Evolutionary conservation across 495 filamentous ascomycete genomes (phyloP), one percentile per base, ranked within the genome.

Genomic region (Cairneyella variabilis): DNA sequence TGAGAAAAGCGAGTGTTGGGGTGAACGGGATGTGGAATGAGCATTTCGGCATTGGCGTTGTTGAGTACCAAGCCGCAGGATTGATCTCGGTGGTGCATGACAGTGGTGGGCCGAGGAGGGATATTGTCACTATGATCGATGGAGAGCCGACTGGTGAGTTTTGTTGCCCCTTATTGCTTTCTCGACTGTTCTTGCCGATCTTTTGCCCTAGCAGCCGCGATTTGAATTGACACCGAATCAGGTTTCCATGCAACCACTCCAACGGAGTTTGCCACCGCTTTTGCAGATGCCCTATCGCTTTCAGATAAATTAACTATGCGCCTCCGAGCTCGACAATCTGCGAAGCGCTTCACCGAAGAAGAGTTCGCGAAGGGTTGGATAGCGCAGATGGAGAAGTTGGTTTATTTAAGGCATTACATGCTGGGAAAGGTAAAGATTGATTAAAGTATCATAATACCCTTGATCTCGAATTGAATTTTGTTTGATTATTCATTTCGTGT

Each of bases 21-120:
- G 89, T 93, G 2, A 98, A 98, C 62, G 91, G 84, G 50, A 98
- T 98, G 93, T 98, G 95, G 93, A 97, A 96, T 64, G 93, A 98
- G 71, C 93, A 98, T 69, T 98, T 97, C 64, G 95, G 93, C 16
- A 98, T 98, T 56, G 93, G 93, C 4, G 91, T 97, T 16, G 93
- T 98, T 5, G 93, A 98, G 71, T 98, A 98, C 64, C 93, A 96
- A 68, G 93, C 93, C 7, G 95, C 93, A 0, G 93, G 93, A 0
- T 71, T 98, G 28, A 87, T 98, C 47, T 80, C 83, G 34, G 91
- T 98, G 0, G 95, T 97, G 4, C 90, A 97, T 61, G 78, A 96
- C 64, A 89, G 84, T 16, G 93, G 95, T 7, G 93, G 93, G 3
- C 93, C 93, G 9, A 92, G 91, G 66, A 64, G 86, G 59, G 95